phyloP scores from a whole-genome alignment of 352 stramenopile species.

The Globisporangium emineosum region DNA sequence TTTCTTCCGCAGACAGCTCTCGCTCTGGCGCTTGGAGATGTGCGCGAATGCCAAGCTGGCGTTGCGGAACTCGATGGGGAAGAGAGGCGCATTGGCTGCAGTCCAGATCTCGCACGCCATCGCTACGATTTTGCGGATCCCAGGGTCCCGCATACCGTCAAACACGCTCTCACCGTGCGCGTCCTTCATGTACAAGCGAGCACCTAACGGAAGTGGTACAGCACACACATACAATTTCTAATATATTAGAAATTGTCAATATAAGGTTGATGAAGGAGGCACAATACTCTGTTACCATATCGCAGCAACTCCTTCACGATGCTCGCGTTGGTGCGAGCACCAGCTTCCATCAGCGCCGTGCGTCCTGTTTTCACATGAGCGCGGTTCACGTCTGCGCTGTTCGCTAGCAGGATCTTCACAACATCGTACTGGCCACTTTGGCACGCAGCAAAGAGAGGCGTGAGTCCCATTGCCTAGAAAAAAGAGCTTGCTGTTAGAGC shows the following conservation, averaged over 20 bases:
- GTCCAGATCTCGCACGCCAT: conserved; percentile 38
- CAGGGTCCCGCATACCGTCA: conserved; percentile 35
- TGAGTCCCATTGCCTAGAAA: conserved; percentile 62
- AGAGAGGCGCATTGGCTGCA: conserved; percentile 33
- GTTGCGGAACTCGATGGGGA: conserved; percentile 43
- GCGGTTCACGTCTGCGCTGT: conserved; percentile 48
- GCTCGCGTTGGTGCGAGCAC: conserved; percentile 26
- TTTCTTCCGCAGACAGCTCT: conserved; percentile 16
- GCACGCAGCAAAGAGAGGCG: conserved; percentile 52
- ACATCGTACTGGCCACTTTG: conserved; percentile 45
- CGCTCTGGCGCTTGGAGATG: conserved; percentile 35
- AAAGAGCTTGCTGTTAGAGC: not conserved
- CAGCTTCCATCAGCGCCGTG: conserved; percentile 64
- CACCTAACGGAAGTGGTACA: conserved; percentile 22
- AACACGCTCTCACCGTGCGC: conserved; percentile 44
- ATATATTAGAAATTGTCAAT: not conserved
- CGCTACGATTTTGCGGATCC: conserved; percentile 30
- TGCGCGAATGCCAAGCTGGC: conserved; percentile 36
- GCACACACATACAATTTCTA: not conserved
- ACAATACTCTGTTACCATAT: conserved; percentile 30
- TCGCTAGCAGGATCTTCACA: conserved; percentile 41
- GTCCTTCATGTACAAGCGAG: conserved; percentile 38
- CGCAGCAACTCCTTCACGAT: conserved; percentile 60
- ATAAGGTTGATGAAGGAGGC: not conserved
- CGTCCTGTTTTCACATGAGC: conserved; percentile 48